Evolutionary conservation across 768 basidiomycete species (phyloP), one percentile per base, ranked within the genome.

Genomic region (Tylopilus plumbeoviolaceoides): DNA sequence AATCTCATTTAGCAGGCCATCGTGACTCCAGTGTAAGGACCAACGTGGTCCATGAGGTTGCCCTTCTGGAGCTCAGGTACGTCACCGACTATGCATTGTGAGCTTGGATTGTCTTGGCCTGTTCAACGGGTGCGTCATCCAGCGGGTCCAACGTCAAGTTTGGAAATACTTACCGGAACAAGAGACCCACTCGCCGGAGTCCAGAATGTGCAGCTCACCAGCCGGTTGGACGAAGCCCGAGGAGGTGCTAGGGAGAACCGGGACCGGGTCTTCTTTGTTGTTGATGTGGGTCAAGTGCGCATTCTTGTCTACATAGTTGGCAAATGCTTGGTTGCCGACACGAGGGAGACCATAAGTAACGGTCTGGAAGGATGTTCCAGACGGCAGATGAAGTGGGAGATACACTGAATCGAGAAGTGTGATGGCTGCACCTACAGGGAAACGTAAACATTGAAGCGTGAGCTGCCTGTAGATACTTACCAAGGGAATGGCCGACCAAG

Each of bases 61-160:
- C 80, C 53, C 2, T 67, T 67, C 18, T 80, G 75, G 50, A 87
- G 69, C 27, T 73, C 75, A 0, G 73, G 59, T 46, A 63, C 60
- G 6, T 57, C 55, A 25, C 59, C 56, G 21, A 62, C 53, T 23
- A 55, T 59, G 35, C 57, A 63, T 52, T 74, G 62, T 2, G 41
- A 54, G 54, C 74, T 79, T 6, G 74, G 58, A 59, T 87, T 86
- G 55, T 88, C 86, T 53, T 84, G 78, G 4, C 84, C 61, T 64
- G n/a, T 57, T 51, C 2, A 10, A 47, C 9, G 17, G 1, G 10
- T 30, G 23, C 7, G 28, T 30, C 28, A 30, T 10, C 28, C 28
- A 30, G 28, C 28, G 28, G 28, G 28, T 30, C 28, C 28, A 30
- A 10, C 28, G 28, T 30, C 8, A 30, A 1, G 28, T 7, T 30